These are phyloP conservation scores for Pichia sp. DNA, from an alignment of 1,139 yeast species.

Conservation along the genomic window DNA sequence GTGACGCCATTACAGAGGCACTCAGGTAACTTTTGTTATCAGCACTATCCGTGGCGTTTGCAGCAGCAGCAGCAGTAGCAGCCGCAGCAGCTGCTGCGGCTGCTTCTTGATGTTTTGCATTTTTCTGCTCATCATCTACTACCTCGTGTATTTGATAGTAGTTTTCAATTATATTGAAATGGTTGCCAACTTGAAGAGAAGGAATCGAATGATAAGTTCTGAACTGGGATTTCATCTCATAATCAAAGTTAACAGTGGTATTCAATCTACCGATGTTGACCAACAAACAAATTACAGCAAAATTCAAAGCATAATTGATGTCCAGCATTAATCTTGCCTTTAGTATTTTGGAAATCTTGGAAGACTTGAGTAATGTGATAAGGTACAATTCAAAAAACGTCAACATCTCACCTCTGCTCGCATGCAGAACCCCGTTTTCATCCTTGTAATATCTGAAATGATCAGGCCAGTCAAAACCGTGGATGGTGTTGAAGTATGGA, in stretches of 20 bases:
- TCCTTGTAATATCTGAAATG: constrained; percentile 27
- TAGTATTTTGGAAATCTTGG: constrained; percentile 77
- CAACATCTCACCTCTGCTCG: constrained; percentile 40
- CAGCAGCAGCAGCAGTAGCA: too few species aligned
- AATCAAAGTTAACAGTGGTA: constrained; percentile 90
- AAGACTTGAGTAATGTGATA: constrained; percentile 75
- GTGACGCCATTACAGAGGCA: not conserved
- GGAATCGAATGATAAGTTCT: constrained; percentile 94
- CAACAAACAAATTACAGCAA: constrained; percentile 50
- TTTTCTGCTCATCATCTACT: constrained; percentile 15
- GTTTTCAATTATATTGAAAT: constrained; percentile 32
- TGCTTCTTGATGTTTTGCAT: not conserved
- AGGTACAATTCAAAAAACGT: constrained; percentile 86
- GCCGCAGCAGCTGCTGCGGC: not conserved
- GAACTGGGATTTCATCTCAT: constrained; percentile 93
- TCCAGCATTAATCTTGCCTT: constrained; percentile 73
- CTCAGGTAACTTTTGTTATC: not conserved
- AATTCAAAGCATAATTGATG: constrained; percentile 32
- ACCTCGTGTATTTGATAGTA: constrained; percentile 24
- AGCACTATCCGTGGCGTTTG: not conserved
- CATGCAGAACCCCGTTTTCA: constrained; percentile 21
- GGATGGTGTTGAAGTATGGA: constrained; percentile 33
- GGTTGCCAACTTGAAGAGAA: constrained; percentile 67
- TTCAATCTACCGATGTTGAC: constrained; percentile 93
- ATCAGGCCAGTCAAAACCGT: constrained; percentile 35